phyloP scores from a whole-genome alignment of 805 yeast genomes.

The Wickerhamiella domercqiae region DNA sequence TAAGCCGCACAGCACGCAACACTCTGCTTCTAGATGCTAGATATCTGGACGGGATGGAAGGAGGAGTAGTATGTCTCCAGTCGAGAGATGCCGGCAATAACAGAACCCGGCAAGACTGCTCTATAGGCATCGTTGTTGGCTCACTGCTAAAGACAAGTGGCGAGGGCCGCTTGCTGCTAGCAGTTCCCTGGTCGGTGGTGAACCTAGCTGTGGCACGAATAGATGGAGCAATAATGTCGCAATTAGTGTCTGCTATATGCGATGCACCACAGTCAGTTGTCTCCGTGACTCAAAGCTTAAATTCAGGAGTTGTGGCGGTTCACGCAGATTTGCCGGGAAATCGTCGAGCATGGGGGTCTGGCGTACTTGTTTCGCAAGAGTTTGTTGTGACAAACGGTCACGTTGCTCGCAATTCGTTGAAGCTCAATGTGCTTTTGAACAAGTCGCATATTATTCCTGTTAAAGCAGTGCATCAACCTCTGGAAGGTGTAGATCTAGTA shows the following conservation, averaged over 20 bases:
- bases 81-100: neutral
- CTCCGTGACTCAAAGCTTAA: neutral
- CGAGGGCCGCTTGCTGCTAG: conserved; percentile 21
- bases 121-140: conserved; percentile 22
- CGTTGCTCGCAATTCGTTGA: conserved; percentile 16
- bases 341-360: conserved; percentile 25
- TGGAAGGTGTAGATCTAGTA: conserved; percentile 21
- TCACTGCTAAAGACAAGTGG: conserved; percentile 18
- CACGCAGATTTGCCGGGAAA: conserved; percentile 12
- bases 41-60: conserved; percentile 26
- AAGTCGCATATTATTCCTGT: conserved; percentile 6
- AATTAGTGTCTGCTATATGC: conserved; percentile 1
- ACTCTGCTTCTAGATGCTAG: conserved; percentile 20
- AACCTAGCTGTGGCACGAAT: conserved; percentile 1
- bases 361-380: conserved; percentile 19
- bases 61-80: conserved; percentile 17
- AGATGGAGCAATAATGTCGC: neutral
- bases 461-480: conserved; percentile 15
- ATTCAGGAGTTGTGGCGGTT: conserved; percentile 14
- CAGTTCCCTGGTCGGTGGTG: conserved; percentile 21
- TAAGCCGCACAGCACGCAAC: conserved; percentile 12
- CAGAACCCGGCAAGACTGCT: conserved; percentile 2
- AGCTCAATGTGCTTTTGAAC: conserved; percentile 9
- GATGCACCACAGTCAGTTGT: neutral
- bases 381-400: conserved; percentile 24